Evolutionary conservation across 139 green algal species (phyloP).

Genomic region (Chlorella sp.): DNA sequence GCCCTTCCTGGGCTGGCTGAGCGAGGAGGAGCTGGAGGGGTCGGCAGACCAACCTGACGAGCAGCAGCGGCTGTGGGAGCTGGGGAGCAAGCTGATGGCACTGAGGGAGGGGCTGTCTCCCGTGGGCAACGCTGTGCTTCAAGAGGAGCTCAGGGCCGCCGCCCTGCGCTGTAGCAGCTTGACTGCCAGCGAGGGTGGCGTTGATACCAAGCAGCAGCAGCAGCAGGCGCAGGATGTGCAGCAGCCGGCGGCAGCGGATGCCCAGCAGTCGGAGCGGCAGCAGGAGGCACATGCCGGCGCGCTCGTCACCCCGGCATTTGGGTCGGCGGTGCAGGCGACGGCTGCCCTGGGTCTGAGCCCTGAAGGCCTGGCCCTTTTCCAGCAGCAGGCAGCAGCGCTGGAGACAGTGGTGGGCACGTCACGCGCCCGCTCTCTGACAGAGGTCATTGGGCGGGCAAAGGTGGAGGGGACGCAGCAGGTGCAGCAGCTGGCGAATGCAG

Average conservation of each 20-base stretch:
- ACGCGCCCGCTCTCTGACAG: conserved; percentile 23
- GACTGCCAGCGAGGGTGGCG: background rate
- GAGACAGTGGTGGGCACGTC: conserved; percentile 43
- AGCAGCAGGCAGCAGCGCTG: conserved; percentile 53
- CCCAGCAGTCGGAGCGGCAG: conserved; percentile 34
- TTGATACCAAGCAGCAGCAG: background rate
- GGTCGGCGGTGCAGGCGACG: background rate
- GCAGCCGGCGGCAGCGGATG: background rate
- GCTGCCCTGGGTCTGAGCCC: conserved; percentile 38
- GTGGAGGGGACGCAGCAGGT: conserved; percentile 24
- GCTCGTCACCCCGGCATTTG: background rate
- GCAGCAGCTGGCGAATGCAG: background rate
- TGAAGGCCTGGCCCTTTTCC: conserved; percentile 43
- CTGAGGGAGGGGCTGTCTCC: conserved; percentile 38
- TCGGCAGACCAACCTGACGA: background rate
- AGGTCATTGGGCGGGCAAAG: conserved; percentile 39
- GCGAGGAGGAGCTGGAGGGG: conserved; percentile 29
- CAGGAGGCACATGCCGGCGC: background rate
- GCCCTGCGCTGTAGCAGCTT: background rate
- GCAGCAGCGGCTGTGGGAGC: conserved; percentile 40
- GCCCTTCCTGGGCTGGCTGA: conserved; percentile 34
- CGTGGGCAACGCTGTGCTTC: background rate
- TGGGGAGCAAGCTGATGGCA: conserved; percentile 44
- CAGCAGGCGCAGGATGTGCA: background rate
- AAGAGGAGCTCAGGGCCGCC: conserved; percentile 17